Percentiles rank a stretch among this genome's conserved stretches.
Evolutionary conservation across 2,329 filamentous ascomycete genomes (phyloP).

Genomic region (Canariomyces notabilis): DNA sequence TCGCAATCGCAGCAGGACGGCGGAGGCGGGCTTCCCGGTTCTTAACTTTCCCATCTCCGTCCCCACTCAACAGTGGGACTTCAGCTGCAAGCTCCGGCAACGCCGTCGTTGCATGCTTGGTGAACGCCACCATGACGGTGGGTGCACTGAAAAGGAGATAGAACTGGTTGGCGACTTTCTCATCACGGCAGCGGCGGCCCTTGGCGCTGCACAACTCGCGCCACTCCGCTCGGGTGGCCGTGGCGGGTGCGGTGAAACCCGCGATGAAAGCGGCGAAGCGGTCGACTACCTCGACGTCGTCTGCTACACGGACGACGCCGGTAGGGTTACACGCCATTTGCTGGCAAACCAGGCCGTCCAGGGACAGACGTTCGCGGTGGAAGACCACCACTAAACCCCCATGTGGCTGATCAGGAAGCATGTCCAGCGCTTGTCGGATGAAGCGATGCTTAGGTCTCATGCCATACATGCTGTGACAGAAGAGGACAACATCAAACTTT

Average conservation of each 20-base stretch:
- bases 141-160: slow-evolving; percentile 46
- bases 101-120: slow-evolving; percentile 36
- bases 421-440: slow-evolving; percentile 42
- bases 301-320: slow-evolving; percentile 37
- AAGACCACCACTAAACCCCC: slow-evolving; percentile 49
- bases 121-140: slow-evolving; percentile 48
- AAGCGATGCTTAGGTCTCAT: slow-evolving; percentile 45
- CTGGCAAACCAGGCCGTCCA: slow-evolving; percentile 46
- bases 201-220: slow-evolving; percentile 47
- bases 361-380: slow-evolving; percentile 45
- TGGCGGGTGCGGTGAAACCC: slow-evolving; percentile 37
- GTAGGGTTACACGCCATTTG: slow-evolving; percentile 42
- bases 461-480: slow-evolving; percentile 62
- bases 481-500: slow-evolving; percentile 52
- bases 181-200: slow-evolving; percentile 29
- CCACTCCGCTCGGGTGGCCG: slow-evolving; percentile 38
- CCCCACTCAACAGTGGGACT: slow-evolving; percentile 33
- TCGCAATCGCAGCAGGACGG: slow-evolving; percentile 39
- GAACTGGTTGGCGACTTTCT: slow-evolving; percentile 31
- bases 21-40: slow-evolving; percentile 45
- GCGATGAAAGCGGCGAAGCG: slow-evolving; percentile 49
- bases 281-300: slow-evolving; percentile 44
- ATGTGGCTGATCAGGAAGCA: slow-evolving; percentile 39
- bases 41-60: slow-evolving; percentile 37
- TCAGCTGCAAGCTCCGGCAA: slow-evolving; percentile 39